Base-by-base conservation (phyloP, 1,139 yeast genomes). In the Diutina pseudorugosa region DNA sequence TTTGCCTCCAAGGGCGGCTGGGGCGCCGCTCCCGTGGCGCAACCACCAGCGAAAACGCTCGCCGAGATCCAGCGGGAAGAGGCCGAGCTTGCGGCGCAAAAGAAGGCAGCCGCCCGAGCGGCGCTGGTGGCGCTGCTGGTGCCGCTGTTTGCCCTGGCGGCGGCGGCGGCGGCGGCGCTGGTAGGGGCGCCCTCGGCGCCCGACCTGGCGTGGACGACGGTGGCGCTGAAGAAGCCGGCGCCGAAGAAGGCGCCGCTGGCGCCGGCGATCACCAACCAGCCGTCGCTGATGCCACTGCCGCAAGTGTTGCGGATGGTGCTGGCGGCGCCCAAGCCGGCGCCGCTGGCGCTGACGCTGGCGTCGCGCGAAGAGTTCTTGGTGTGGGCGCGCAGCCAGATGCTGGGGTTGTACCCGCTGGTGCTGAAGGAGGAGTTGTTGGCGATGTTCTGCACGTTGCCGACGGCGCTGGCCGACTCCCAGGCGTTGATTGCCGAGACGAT, bases 401-500 rank as follows among this genome's bases (percentile, higher is more conserved):
- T 77, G 55, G 83, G 79, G 57, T 72, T 93, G 61, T 85, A 87
- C 62, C 79, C 84, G 5, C 83, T 89, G 20, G 93, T 90, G 47
- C 78, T 85, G 27, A 75, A 75, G 52, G 85, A 83, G 57, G 96
- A 87, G 62, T 81, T 93, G 53, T 72, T 93, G 54, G 84, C 87
- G 55, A 84, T 93, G 66, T 77, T 93, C 60, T 72, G 90, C 54
- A 83, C 91, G 53, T 76, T 93, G 57, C 97, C 98, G 42, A 69
- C 80, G 18, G 65, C 63, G 44, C 80, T 81, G 50, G 60, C 74
- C 6, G 96, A 90, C 59, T 82, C 95, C 1, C 74, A 77, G 51
- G 95, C 85, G 64, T 87, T 93, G 63, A 90, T 93, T 63, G 84
- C 96, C 3, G 98, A 93, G 65, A 88, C 97, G 14, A 83, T 93